Conservation (phyloP, 2,329 filamentous ascomycete species). For the Phialophora verrucosa region DNA sequence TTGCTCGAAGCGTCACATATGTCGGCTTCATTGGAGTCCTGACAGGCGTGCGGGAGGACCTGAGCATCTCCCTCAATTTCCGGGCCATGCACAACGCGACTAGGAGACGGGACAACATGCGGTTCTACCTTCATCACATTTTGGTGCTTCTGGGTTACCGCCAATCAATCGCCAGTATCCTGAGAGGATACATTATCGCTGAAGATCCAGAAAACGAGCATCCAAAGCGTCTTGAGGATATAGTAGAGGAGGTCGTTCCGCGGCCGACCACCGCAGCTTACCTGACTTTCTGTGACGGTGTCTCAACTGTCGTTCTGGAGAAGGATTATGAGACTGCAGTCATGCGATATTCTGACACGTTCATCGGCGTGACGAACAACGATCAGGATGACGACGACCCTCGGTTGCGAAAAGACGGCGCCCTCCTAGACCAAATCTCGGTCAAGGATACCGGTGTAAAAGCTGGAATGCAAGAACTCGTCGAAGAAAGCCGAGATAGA, state of each 20-base stretch:
- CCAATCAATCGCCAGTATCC: conserved; percentile 59
- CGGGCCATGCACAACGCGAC: conserved; percentile 55
- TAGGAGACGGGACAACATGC: conserved; percentile 44
- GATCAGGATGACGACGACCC: conserved; percentile 48
- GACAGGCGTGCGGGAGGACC: conserved; percentile 53
- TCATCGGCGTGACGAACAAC: conserved; percentile 64
- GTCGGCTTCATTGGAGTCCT: conserved; percentile 58
- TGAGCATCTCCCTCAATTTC: conserved; percentile 59
- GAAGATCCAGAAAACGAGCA: conserved; percentile 20
- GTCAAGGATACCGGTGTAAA: conserved; percentile 17
- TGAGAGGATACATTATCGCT: conserved; percentile 46
- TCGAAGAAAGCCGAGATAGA: conserved; percentile 35
- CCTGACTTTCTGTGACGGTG: conserved; percentile 60
- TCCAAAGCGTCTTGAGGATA: conserved; percentile 33
- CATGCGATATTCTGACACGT: conserved; percentile 53
- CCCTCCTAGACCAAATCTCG: conserved; percentile 23
- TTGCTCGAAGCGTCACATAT: conserved; percentile 57
- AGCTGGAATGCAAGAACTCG: conserved; percentile 34
- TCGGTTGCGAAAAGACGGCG: conserved; percentile 31
- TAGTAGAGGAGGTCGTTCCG: conserved; percentile 40
- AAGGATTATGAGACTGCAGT: conserved; percentile 60
- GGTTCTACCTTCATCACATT: conserved; percentile 56
- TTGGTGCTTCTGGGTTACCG: conserved; percentile 61
- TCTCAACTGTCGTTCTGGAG: conserved; percentile 57
- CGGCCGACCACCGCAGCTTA: conserved; percentile 62